Percentiles rank a stretch among this genome's conserved stretches.
Evolutionary conservation across 805 yeast species (phyloP).

Genomic region (Sugiyamaella mastotermitis): DNA sequence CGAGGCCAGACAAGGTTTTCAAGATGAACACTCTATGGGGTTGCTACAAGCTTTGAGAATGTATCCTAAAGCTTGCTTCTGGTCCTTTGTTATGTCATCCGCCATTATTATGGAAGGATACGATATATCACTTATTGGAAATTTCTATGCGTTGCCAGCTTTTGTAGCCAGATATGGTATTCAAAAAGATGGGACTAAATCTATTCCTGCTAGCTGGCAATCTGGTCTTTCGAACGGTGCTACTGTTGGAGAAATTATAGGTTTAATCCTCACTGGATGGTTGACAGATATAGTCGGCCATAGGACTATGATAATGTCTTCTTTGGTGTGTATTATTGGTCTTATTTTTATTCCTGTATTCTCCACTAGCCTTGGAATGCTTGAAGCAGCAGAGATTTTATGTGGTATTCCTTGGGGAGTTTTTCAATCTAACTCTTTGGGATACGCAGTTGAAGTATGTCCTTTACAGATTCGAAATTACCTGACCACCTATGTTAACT

Average conservation of each 20-base stretch:
- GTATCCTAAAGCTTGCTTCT: conserved; percentile 41
- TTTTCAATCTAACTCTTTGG: conserved; percentile 44
- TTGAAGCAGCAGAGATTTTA: conserved; percentile 36
- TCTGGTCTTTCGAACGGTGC: conserved; percentile 25
- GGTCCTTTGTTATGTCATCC: conserved; percentile 41
- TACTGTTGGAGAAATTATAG: conserved; percentile 40
- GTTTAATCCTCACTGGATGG: conserved; percentile 40
- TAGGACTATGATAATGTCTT: conserved; percentile 35
- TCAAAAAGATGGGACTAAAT: conserved; percentile 2
- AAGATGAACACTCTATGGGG: conserved; percentile 28
- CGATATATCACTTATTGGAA: conserved; percentile 36
- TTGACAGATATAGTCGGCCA: conserved; percentile 43
- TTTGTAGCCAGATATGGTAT: conserved; percentile 39
- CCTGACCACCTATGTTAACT: conserved; percentile 46
- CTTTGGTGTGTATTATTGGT: conserved; percentile 31
- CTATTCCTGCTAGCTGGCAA: conserved; percentile 26
- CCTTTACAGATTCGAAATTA: conserved; percentile 46
- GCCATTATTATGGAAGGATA: conserved; percentile 46
- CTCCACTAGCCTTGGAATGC: conserved; percentile 34
- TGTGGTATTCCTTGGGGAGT: conserved; percentile 47
- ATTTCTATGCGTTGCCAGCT: conserved; percentile 43
- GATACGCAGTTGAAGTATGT: conserved; percentile 56
- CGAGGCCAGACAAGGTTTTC: too few relatives aligned
- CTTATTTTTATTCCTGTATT: conserved; percentile 48
- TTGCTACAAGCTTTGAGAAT: conserved; percentile 33